A percentile compares a stretch with the other conserved stretches of the same genome.
phyloP scores from a whole-genome alignment of 352 stramenopile genomes.

The Phytophthora syringae region DNA sequence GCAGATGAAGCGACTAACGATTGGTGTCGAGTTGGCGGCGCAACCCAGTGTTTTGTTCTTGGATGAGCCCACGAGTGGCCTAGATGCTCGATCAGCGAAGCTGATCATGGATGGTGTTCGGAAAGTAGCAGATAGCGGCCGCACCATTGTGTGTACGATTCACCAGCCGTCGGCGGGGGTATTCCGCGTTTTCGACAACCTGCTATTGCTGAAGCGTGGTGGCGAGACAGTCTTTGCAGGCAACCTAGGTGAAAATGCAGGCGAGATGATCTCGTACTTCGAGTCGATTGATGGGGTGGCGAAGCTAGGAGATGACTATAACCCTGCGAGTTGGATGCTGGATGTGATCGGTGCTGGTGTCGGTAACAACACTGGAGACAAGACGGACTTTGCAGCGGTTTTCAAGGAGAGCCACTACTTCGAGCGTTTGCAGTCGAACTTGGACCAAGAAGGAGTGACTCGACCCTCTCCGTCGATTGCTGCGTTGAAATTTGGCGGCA shows the following conservation, averaged over 20 bases:
- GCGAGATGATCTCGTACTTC: slow-evolving; percentile 39
- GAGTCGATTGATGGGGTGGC: slow-evolving; percentile 40
- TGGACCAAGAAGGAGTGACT: slow-evolving; percentile 41
- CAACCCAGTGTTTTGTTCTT: slow-evolving; percentile 33
- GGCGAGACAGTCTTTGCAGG: slow-evolving; percentile 62
- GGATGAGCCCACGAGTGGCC: slow-evolving; percentile 89
- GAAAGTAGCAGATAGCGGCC: too few species aligned
- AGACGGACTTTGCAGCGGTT: slow-evolving; percentile 41
- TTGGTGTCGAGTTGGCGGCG: slow-evolving; percentile 28
- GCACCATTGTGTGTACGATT: too few species aligned
- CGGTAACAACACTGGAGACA: slow-evolving; percentile 30
- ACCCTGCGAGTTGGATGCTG: slow-evolving; percentile 64
- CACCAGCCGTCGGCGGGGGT: slow-evolving; percentile 91
- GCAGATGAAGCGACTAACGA: slow-evolving; percentile 47
- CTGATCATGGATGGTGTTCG: too few species aligned
- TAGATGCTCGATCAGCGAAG: too few species aligned
- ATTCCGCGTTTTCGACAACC: slow-evolving; percentile 53
- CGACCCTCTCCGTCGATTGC: slow-evolving; percentile 32
- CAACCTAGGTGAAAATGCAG: slow-evolving; percentile 46
- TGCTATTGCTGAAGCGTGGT: slow-evolving; percentile 36
- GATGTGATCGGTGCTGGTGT: slow-evolving; percentile 56
- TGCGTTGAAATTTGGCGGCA: slow-evolving; percentile 40
- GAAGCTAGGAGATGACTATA: slow-evolving; percentile 69
- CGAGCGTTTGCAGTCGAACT: slow-evolving; percentile 31
- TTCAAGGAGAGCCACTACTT: slow-evolving; percentile 43